Conservation (phyloP, 441 rosid genomes). For the Euphorbia corollata region DNA sequence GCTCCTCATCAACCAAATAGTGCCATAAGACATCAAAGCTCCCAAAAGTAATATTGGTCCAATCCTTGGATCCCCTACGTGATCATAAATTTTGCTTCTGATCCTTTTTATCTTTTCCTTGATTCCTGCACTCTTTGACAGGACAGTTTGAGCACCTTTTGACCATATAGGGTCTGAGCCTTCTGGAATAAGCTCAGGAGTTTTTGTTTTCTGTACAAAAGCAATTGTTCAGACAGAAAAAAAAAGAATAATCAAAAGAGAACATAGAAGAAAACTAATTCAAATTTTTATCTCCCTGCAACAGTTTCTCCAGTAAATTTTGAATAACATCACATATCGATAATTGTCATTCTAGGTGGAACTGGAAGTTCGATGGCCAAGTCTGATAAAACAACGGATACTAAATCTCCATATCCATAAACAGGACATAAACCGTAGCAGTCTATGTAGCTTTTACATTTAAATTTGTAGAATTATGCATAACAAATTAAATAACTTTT, state of each 20-base stretch:
- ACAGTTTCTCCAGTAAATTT: not conserved
- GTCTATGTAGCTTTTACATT: not conserved
- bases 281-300: no score
- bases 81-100: constrained; percentile 34
- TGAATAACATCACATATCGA: not conserved
- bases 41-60: constrained; percentile 85
- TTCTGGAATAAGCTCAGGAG: constrained; percentile 86
- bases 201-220: constrained; percentile 59
- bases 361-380: not conserved
- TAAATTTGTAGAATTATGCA: not conserved
- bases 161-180: constrained; percentile 63
- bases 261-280: not conserved
- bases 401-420: not conserved
- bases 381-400: not conserved
- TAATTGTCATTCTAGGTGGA: not conserved
- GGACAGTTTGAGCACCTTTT: constrained; percentile 41
- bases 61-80: constrained; percentile 71
- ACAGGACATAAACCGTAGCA: not conserved
- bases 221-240: constrained; percentile 14
- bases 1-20: constrained; percentile 64
- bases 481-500: not conserved
- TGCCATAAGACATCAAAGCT: constrained; percentile 64
- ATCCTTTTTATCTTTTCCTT: constrained; percentile 38
- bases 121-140: constrained; percentile 56
- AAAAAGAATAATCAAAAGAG: constrained; percentile 6